Evolutionary conservation across 2,329 filamentous ascomycete species (phyloP).

Genomic region (Phaeophleospora eucalypticola): DNA sequence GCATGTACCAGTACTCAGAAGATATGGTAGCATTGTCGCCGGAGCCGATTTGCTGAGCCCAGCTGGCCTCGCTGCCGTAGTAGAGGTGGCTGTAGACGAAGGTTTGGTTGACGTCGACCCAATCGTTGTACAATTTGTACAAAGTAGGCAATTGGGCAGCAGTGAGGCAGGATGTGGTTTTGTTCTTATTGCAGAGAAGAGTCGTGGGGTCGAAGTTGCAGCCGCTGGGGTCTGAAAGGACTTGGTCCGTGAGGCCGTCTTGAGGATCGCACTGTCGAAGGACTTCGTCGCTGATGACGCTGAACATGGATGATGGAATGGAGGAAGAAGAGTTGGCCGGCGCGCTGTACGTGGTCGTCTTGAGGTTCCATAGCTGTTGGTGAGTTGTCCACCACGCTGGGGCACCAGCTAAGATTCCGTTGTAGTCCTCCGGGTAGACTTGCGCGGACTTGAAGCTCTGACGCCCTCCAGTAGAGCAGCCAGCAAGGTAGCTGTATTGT

Average conservation of each 20-base stretch:
- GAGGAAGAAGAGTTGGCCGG: too few species aligned
- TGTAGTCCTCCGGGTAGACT: slow-evolving; percentile 33
- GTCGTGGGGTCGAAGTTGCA: slow-evolving; percentile 27
- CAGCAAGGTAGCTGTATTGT: slow-evolving; percentile 35
- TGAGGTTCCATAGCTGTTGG: too few species aligned
- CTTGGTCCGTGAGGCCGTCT: slow-evolving; percentile 32
- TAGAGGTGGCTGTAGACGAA: too few species aligned
- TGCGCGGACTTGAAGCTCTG: slow-evolving; percentile 37
- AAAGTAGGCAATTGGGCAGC: too few species aligned
- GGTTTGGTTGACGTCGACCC: too few species aligned
- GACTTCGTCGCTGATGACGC: slow-evolving; percentile 27
- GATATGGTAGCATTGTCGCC: too few species aligned
- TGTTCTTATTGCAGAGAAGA: slow-evolving; percentile 37
- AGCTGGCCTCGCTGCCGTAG: too few species aligned
- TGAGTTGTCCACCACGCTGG: slow-evolving; percentile 35
- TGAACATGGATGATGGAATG: slow-evolving; percentile 31
- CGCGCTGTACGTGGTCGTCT: too few species aligned
- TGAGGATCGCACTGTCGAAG: slow-evolving; percentile 33
- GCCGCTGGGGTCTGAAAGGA: slow-evolving; percentile 20
- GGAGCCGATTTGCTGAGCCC: too few species aligned
- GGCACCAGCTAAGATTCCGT: slow-evolving; percentile 37
- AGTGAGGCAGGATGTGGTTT: too few species aligned
- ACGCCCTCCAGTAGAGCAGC: slow-evolving; percentile 37
- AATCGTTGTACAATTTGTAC: too few species aligned
- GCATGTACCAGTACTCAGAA: slow-evolving; percentile 37